Evolutionary conservation across 2,329 filamentous ascomycete species (phyloP), one percentile per base, ranked within the genome.

Genomic region (Coniochaeta sp.): DNA sequence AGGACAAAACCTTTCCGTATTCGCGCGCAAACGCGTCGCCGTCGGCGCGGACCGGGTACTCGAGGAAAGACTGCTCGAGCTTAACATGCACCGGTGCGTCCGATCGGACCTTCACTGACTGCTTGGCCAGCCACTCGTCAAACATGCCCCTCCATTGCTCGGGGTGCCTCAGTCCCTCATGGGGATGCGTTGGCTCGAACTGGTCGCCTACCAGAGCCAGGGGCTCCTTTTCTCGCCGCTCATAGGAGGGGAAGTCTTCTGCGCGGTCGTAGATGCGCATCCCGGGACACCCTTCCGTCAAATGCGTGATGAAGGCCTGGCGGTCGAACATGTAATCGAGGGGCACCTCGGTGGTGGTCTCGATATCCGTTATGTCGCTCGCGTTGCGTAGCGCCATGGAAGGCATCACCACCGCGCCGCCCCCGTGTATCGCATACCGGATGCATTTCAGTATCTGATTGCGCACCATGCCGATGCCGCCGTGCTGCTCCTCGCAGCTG

Each of bases 391-490:
- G 57, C 1, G 68, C 66, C 63, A 76, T 75, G 1, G 70, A 71
- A 2, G 74, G 74, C 2, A 76, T 42, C 2, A 75, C 74, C 1
- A 75, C 44, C 0, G 69, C 69, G 38, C 65, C 74, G 7, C 74
- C 74, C 30, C 67, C 74, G 55, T 69, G 66, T 50, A 76, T 76
- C 4, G 74, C 71, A 58, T 74, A 77, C 19, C 74, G 69, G 5
- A 76, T 68, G 63, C 74, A 77, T 56, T 74, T 75, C 3, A 77
- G 64, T 22, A 77, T 74, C 62, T 74, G 73, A 60, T 75, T 74
- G 30, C 74, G 69, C 40, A 76, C 65, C 69, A 76, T 74, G 42
- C 71, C 74, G 55, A 76, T 68, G 28, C 73, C 74, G 38, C 74
- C 75, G 34, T 71, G 70, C 58, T 74, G 73, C 6, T 70, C 73